These are phyloP conservation scores for Pontederia crassipes DNA, from an alignment of 176 grass and related monocot species.

Conservation along the genomic window DNA sequence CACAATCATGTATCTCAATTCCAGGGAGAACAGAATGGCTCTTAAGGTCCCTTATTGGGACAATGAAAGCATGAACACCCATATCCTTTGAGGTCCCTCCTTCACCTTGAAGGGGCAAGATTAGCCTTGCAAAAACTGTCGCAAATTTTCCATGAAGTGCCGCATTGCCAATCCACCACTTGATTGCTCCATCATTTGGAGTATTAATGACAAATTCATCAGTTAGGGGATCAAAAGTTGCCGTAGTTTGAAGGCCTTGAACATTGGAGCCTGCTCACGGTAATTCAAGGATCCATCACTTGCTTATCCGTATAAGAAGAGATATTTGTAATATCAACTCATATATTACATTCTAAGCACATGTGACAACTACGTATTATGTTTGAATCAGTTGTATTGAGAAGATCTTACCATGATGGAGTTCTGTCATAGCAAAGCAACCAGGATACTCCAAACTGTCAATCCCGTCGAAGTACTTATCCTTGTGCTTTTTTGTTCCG, in stretches of 20 bases:
- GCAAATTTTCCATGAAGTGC: slow-evolving; percentile 87
- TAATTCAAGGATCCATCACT: neutral
- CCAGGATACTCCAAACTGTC: slow-evolving; percentile 95
- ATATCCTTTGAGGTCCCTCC: slow-evolving; percentile 71
- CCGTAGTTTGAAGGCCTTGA: slow-evolving; percentile 91
- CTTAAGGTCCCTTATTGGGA: slow-evolving; percentile 78
- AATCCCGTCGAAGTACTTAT: slow-evolving; percentile 77
- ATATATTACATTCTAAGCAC: too few relatives aligned
- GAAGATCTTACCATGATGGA: slow-evolving; percentile 80
- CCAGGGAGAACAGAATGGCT: slow-evolving; percentile 74
- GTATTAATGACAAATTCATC: slow-evolving; percentile 91
- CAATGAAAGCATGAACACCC: slow-evolving; percentile 90
- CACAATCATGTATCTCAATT: slow-evolving; percentile 95
- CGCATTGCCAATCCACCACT: slow-evolving; percentile 99
- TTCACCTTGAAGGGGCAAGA: slow-evolving; percentile 81
- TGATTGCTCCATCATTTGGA: slow-evolving; percentile 94
- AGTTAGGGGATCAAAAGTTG: slow-evolving; percentile 88
- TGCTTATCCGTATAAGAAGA: too few relatives aligned
- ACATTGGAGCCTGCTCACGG: slow-evolving; percentile 68
- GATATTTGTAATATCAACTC: too few relatives aligned
- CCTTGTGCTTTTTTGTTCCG: slow-evolving; percentile 86
- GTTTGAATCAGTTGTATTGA: too few relatives aligned
- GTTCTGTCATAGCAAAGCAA: slow-evolving; percentile 99
- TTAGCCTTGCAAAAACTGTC: slow-evolving; percentile 81
- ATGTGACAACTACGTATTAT: too few relatives aligned